These are phyloP conservation scores for Detonula confervacea DNA, from an alignment of 352 stramenopile genomes.

Conservation along the genomic window DNA sequence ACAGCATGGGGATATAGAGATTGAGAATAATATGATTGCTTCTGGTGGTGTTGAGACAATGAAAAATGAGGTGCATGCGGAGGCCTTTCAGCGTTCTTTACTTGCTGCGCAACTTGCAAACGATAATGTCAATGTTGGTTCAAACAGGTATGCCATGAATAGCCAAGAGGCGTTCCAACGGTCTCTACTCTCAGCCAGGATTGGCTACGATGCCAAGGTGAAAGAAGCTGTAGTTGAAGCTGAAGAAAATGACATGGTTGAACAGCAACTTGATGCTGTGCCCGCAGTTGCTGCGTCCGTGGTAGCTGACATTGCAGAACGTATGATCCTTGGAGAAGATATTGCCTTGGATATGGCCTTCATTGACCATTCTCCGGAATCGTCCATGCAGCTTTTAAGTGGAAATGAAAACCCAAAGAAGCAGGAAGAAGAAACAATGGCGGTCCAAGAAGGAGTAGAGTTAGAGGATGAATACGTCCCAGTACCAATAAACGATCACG, in stretches of 20 bases:
- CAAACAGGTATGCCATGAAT: constrained; percentile 6
- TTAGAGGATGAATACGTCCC: constrained; percentile 4
- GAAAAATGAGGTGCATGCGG: too few species aligned
- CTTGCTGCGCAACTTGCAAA: constrained; percentile 7
- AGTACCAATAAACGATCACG: background rate
- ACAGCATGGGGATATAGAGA: constrained; percentile 7
- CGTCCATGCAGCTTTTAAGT: background rate
- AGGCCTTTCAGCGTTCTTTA: constrained; percentile 5
- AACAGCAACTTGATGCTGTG: background rate
- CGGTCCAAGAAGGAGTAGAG: background rate
- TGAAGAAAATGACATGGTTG: constrained; percentile 2
- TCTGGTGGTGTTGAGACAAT: too few species aligned
- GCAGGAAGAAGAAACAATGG: background rate
- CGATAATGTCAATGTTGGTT: too few species aligned
- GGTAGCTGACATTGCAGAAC: constrained; percentile 13
- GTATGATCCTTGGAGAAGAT: constrained; percentile 36
- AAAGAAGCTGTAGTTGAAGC: constrained; percentile 1
- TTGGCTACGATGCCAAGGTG: constrained; percentile 18
- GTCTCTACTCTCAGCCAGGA: constrained; percentile 26
- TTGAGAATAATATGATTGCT: too few species aligned
- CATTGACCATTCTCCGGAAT: constrained; percentile 20
- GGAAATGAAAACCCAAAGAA: background rate
- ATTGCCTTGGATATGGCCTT: too few species aligned
- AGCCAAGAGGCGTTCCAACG: constrained; percentile 34
- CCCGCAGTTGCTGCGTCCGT: background rate